These are phyloP conservation scores for Cordyceps cateniannulata DNA, from an alignment of 2,329 filamentous ascomycete species.

Conservation along the genomic window DNA sequence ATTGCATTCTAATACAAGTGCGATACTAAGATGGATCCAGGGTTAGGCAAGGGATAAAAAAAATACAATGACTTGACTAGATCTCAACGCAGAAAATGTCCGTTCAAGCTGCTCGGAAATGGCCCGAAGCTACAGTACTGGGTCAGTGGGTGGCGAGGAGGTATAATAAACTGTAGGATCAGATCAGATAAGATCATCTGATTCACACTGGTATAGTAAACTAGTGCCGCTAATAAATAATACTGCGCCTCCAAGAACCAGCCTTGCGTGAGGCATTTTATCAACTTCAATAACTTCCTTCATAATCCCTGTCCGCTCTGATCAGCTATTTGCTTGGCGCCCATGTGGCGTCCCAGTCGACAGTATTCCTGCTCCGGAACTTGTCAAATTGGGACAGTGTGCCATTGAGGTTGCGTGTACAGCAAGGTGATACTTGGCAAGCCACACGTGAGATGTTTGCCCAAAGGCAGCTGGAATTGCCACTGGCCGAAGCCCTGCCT, in stretches of 20 bases:
- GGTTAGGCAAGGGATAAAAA: no score
- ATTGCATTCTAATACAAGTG: no score
- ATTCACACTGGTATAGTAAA: background rate
- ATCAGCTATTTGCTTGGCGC: conserved; percentile 2
- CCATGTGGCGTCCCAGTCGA: background rate
- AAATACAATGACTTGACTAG: no score
- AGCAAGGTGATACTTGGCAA: background rate
- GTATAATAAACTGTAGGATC: background rate
- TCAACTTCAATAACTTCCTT: background rate
- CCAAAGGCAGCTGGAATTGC: background rate
- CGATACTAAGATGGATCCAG: no score
- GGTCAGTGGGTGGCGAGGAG: no score
- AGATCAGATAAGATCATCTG: conserved; percentile 5
- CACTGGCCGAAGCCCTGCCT: background rate
- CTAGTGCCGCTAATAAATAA: background rate
- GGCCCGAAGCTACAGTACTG: no score
- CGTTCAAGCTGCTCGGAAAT: no score
- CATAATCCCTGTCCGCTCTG: background rate
- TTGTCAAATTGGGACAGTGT: background rate
- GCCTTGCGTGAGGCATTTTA: background rate
- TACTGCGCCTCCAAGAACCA: background rate
- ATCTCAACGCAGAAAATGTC: no score
- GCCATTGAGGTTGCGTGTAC: background rate
- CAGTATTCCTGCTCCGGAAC: background rate
- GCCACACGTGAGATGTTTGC: background rate